These are phyloP conservation scores for Lecanicillium sp. DNA, from an alignment of 2,329 filamentous ascomycete genomes.

Conservation along the genomic window DNA sequence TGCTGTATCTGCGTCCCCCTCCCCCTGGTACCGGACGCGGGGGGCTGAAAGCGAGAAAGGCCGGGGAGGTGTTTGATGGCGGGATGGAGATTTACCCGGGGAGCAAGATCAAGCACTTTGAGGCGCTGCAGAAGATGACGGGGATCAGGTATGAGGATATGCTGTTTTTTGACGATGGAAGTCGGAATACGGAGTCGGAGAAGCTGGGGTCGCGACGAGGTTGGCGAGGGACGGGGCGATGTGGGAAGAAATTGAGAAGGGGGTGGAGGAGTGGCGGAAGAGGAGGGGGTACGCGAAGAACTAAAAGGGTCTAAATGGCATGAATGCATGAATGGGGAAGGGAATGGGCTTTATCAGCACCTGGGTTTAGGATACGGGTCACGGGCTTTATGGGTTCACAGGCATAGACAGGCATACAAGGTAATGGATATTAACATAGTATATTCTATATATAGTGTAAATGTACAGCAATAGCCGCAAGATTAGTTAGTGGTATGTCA, in stretches of 20 bases:
- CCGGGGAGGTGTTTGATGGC: constrained; percentile 55
- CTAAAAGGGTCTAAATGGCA: too few relatives aligned
- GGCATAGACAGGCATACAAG: background rate
- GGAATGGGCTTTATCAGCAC: too few relatives aligned
- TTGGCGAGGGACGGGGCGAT: constrained; percentile 74
- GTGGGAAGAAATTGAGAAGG: constrained; percentile 69
- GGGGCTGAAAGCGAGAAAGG: constrained; percentile 33
- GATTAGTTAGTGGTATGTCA: constrained; percentile 11
- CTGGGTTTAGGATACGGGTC: too few relatives aligned
- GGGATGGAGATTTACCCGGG: constrained; percentile 65
- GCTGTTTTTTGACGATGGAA: constrained; percentile 94
- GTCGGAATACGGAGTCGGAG: constrained; percentile 76
- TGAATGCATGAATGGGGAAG: too few relatives aligned
- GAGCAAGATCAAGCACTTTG: constrained; percentile 81
- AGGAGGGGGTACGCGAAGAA: constrained; percentile 46
- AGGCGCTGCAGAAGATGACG: constrained; percentile 63
- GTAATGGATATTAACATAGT: too few relatives aligned
- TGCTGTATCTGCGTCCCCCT: constrained; percentile 64
- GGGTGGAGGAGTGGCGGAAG: constrained; percentile 75
- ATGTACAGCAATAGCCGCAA: too few relatives aligned
- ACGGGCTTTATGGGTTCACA: background rate
- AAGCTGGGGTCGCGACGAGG: constrained; percentile 76
- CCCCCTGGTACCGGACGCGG: constrained; percentile 28
- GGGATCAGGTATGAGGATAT: constrained; percentile 73
- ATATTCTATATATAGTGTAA: too few relatives aligned